Evolutionary conservation across 2,329 filamentous ascomycete species (phyloP).

Genomic region (Beauveria sp.): DNA sequence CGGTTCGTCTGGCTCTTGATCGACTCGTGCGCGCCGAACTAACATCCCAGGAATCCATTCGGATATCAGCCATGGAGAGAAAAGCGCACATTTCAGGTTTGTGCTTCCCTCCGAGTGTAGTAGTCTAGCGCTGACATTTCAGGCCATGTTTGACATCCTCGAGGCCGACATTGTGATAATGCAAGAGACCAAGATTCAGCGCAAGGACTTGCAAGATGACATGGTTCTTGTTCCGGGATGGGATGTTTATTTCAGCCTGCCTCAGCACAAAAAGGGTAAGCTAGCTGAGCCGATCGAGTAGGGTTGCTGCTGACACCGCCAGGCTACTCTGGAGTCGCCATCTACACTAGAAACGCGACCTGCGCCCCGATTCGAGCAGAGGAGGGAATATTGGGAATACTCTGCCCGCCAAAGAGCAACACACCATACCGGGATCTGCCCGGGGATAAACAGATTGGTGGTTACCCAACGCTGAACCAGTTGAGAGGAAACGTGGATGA

Average conservation of each 20-base stretch:
- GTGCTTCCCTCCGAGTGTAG: background rate
- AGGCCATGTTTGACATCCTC: conserved; percentile 91
- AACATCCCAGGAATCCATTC: conserved; percentile 60
- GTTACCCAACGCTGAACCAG: conserved; percentile 69
- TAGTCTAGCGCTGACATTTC: background rate
- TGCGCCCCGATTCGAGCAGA: conserved; percentile 86
- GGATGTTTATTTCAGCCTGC: conserved; percentile 94
- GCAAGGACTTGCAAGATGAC: conserved; percentile 85
- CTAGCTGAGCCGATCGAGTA: background rate
- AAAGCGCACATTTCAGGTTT: conserved; percentile 60
- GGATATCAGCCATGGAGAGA: conserved; percentile 77
- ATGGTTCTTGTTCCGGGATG: conserved; percentile 93
- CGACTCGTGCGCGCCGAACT: background rate
- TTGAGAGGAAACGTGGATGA: conserved; percentile 60
- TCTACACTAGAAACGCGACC: conserved; percentile 82
- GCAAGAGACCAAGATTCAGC: conserved; percentile 94
- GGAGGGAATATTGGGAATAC: conserved; percentile 81
- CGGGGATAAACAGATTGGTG: conserved; percentile 69
- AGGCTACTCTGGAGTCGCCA: conserved; percentile 94
- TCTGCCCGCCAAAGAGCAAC: conserved; percentile 64
- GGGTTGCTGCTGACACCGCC: background rate
- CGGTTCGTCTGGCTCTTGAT: conserved; percentile 39
- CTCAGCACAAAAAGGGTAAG: conserved; percentile 83
- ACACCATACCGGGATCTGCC: conserved; percentile 69
- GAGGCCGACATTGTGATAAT: conserved; percentile 90